Percentiles rank a stretch among this genome's conserved stretches.
Conservation (phyloP, 2,329 filamentous ascomycete species). For the Thelonectria blattea region DNA sequence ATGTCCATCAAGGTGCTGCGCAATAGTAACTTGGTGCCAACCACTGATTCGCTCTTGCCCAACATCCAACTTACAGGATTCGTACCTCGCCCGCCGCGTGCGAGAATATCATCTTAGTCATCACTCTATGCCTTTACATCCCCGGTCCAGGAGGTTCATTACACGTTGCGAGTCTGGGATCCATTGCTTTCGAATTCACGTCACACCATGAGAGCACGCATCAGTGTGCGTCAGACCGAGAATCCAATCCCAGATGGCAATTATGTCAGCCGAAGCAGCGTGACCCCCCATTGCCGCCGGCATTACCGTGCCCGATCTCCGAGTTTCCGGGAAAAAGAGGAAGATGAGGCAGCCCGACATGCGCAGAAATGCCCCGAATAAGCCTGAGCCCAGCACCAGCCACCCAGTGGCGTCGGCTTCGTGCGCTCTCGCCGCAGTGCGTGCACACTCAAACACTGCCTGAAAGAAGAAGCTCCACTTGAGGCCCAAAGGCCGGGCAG, state of each 20-base stretch:
- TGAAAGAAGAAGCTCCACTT: neutral
- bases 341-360: conserved; percentile 5
- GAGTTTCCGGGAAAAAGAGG: conserved; percentile 11
- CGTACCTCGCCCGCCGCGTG: neutral
- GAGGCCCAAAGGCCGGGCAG: conserved; percentile 17
- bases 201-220: conserved; percentile 1
- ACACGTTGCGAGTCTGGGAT: neutral
- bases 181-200: neutral
- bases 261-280: conserved; percentile 7
- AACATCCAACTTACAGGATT: too few relatives aligned
- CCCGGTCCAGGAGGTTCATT: neutral
- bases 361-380: neutral
- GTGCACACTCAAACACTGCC: too few relatives aligned
- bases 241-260: neutral
- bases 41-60: neutral
- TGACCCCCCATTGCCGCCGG: conserved; percentile 4
- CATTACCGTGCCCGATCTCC: conserved; percentile 17
- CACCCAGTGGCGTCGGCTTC: conserved; percentile 27
- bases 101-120: conserved; percentile 7
- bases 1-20: conserved; percentile 42
- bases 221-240: conserved; percentile 8
- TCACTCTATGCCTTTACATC: neutral
- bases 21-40: neutral
- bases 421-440: conserved; percentile 1
- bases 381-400: conserved; percentile 16